Evolutionary conservation across 805 yeast genomes (phyloP), one percentile per base, ranked within the genome.

Genomic region (Barnettozyma sucrosica): DNA sequence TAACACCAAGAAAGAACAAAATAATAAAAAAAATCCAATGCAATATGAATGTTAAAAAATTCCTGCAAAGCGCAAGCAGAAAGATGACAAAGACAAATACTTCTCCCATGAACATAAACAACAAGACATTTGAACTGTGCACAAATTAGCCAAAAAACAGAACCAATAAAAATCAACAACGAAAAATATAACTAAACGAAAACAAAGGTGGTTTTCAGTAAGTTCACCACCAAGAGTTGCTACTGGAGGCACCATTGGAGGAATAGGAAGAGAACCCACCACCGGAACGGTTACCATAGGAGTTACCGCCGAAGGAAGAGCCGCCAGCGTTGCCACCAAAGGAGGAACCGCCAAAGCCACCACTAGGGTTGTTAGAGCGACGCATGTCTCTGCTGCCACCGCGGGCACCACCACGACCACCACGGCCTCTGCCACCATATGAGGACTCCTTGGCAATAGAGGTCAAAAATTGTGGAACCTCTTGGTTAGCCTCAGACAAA

Each of bases 401-500:
- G 55, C 74, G 68, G 55, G 69, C 64, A 49, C 74, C 70, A 49
- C 79, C 72, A 48, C 72, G 61, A 47, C 82, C 47, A 20, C 55
- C 51, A 23, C 51, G 71, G 52, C 81, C 72, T 54, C 81, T 74
- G 50, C 86, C 79, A 52, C 77, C 76, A 59, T 72, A 72, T 43
- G 80, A 67, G 48, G 77, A 69, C 74, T 89, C 97, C 74, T 95
- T 85, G 51, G 86, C 75, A 57, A 89, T 80, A 53, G 83, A 79
- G 57, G 76, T 79, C 68, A 93, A 78, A 76, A 93, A 93, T 52
- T 78, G 79, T 56, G 99, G 99, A 55, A 90, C 85, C 69, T 92
- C 98, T 76, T 93, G 99, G 75, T 93, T 92, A 54, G 99, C 97
- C 74, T 93, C 99, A 57, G 81, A 67, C 64, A 93, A 81, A 60